phyloP scores from a whole-genome alignment of 306 rosid genomes.

The Quercus bicolor region DNA sequence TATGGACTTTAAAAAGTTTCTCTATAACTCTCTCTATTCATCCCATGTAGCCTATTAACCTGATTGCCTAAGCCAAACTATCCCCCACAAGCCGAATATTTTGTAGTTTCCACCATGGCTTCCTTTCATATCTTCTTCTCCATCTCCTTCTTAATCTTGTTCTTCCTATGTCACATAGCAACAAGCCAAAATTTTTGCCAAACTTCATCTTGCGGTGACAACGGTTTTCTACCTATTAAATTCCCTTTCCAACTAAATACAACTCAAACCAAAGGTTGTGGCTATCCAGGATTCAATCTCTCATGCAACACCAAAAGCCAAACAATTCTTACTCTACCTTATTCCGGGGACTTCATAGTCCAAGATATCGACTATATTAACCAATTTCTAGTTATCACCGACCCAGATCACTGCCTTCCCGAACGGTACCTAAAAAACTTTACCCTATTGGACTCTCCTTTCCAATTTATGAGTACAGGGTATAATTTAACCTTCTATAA shows the following conservation, averaged over 20 bases:
- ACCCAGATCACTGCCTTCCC: conserved; percentile 32
- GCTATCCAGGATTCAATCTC: conserved; percentile 19
- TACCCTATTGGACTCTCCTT: conserved; percentile 24
- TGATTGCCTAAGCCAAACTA: neutral
- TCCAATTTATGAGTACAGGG: neutral
- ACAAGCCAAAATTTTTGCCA: neutral
- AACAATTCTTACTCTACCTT: conserved; percentile 29
- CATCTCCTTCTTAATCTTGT: neutral
- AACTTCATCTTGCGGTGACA: neutral
- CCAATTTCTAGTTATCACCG: conserved; percentile 9
- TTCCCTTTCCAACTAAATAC: neutral
- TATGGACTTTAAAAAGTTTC: too few species aligned
- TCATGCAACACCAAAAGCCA: conserved; percentile 13
- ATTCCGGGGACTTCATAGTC: conserved; percentile 16
- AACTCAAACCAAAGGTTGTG: neutral
- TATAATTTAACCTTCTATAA: conserved; percentile 35
- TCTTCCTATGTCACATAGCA: neutral
- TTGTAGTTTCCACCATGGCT: neutral
- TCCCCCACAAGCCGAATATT: neutral
- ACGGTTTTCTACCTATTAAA: neutral
- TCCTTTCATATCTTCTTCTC: neutral
- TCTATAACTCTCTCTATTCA: too few species aligned
- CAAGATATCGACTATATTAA: neutral
- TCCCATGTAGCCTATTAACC: too few species aligned
- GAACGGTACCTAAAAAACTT: conserved; percentile 12